A percentile compares a stretch with the other conserved stretches of the same genome.
phyloP scores from a whole-genome alignment of 2,329 filamentous ascomycete species.

The Nemania sp. region DNA sequence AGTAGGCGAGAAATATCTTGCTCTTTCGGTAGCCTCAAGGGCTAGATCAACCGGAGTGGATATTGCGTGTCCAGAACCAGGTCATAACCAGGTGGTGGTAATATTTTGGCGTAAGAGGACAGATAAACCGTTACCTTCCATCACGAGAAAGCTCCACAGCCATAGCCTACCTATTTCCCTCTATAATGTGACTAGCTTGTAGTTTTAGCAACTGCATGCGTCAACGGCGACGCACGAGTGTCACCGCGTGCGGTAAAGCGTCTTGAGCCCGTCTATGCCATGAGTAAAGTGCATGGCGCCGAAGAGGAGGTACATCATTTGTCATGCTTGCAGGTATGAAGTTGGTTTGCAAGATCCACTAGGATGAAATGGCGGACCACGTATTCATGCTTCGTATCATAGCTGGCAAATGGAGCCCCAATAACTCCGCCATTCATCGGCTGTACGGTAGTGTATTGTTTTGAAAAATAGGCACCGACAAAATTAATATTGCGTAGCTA shows the following conservation, averaged over 20 bases:
- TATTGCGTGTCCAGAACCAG: constrained; percentile 2
- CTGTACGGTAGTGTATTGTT: background rate
- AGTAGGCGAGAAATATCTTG: background rate
- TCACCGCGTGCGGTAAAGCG: background rate
- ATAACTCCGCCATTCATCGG: background rate
- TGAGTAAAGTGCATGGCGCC: constrained; percentile 14
- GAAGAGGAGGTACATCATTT: constrained; percentile 22
- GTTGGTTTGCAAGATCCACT: constrained; percentile 20
- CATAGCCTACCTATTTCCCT: background rate
- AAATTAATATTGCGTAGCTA: background rate
- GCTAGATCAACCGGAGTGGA: background rate
- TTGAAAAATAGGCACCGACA: background rate
- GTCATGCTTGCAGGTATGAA: constrained; percentile 22
- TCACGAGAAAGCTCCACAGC: background rate
- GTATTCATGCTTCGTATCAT: background rate
- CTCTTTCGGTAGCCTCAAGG: background rate
- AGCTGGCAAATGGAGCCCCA: background rate
- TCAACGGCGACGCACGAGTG: background rate
- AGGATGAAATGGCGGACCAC: background rate
- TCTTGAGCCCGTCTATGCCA: background rate
- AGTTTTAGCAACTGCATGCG: background rate
- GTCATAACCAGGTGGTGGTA: background rate
- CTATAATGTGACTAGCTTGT: background rate
- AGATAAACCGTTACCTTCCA: background rate
- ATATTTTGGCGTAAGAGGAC: background rate